These are phyloP conservation scores for Oryza meyeriana DNA, from an alignment of 176 grass and related monocot species.

Conservation along the genomic window DNA sequence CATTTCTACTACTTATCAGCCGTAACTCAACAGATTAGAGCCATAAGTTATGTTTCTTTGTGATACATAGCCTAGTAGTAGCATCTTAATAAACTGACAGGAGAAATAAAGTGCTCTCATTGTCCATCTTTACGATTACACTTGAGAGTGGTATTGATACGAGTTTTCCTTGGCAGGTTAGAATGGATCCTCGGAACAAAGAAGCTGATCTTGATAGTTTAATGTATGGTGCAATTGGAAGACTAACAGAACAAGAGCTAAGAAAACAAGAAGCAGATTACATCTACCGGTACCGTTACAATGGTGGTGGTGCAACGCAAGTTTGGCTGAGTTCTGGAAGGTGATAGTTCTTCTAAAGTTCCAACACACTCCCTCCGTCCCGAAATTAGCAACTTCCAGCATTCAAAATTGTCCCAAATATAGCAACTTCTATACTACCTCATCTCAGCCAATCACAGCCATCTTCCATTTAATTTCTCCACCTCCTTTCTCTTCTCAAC, in stretches of 20 bases:
- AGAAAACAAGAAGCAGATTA: slow-evolving; percentile 94
- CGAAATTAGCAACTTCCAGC: too few species aligned
- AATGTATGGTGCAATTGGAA: slow-evolving; percentile 63
- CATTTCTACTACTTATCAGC: too few species aligned
- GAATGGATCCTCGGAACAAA: slow-evolving; percentile 98
- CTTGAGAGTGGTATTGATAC: neutral
- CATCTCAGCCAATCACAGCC: too few species aligned
- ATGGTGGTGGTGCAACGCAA: slow-evolving; percentile 93
- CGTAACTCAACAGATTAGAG: too few species aligned
- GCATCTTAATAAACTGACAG: slow-evolving; percentile 6
- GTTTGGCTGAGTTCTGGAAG: slow-evolving; percentile 99
- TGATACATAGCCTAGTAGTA: neutral
- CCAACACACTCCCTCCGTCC: too few species aligned
- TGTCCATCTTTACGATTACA: neutral
- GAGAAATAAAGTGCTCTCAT: slow-evolving; percentile 3
- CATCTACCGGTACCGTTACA: slow-evolving; percentile 91
- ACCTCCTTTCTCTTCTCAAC: neutral
- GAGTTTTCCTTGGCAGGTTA: slow-evolving; percentile 59
- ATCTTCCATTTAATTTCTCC: too few species aligned
- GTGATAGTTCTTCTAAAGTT: slow-evolving; percentile 44
- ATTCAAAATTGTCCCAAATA: too few species aligned
- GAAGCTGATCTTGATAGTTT: slow-evolving; percentile 68
- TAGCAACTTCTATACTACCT: too few species aligned
- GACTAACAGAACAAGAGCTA: slow-evolving; percentile 86
- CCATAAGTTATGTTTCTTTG: neutral